Conservation (phyloP, 148 eudicot genomes). For the Tetragonia tetragonoides region DNA sequence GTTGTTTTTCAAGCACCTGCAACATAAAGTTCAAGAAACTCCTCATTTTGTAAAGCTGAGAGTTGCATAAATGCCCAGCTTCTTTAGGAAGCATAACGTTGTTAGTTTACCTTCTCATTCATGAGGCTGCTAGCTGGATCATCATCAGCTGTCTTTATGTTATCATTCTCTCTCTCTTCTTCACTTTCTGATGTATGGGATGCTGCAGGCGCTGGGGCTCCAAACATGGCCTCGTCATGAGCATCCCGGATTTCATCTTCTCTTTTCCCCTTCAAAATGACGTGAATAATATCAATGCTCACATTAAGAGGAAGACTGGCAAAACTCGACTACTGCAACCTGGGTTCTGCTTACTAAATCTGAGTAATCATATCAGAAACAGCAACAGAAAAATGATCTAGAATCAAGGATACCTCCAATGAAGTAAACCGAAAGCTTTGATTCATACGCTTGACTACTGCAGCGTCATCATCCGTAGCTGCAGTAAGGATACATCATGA, state of each 20-base stretch:
- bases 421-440: constrained; percentile 84
- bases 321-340: not conserved
- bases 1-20: constrained; percentile 66
- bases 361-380: not conserved
- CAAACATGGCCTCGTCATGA: constrained; percentile 95
- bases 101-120: constrained; percentile 55
- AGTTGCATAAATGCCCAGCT: not conserved
- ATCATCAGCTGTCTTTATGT: constrained; percentile 24
- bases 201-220: constrained; percentile 49
- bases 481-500: constrained; percentile 13
- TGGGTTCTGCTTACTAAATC: not conserved
- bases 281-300: not conserved
- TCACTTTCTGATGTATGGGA: constrained; percentile 42
- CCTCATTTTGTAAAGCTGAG: not conserved
- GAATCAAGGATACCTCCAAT: constrained; percentile 52
- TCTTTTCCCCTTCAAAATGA: constrained; percentile 48
- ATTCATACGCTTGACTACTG: constrained; percentile 68
- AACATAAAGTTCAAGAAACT: not conserved
- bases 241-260: constrained; percentile 71
- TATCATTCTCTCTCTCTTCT: constrained; percentile 31
- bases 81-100: not conserved
- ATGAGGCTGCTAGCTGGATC: constrained; percentile 47
- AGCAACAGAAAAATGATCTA: constrained; percentile 2
- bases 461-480: constrained; percentile 87
- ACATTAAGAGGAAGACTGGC: not conserved